A percentile compares a stretch with the other conserved stretches of the same genome.
Conservation (phyloP, 768 basidiomycete species). For the Boletus reticulatus region DNA sequence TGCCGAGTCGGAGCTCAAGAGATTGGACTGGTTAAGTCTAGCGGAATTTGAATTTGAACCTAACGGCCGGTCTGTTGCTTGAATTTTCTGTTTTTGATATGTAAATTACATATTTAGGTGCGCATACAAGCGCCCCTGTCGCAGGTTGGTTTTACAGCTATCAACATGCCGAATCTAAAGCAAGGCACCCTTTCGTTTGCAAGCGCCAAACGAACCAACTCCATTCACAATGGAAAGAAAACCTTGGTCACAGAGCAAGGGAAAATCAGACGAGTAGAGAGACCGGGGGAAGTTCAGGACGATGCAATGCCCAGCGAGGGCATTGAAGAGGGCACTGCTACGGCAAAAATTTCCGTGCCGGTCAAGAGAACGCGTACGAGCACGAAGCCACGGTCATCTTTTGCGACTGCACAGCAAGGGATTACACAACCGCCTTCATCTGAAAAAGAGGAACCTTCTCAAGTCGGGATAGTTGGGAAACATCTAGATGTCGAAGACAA, state of each 20-base stretch:
- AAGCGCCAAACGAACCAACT: slow-evolving; percentile 44
- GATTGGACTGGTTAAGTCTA: no score
- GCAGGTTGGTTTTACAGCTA: neutral
- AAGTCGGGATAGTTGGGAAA: slow-evolving; percentile 16
- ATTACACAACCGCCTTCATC: neutral
- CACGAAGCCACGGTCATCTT: slow-evolving; percentile 14
- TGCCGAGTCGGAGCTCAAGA: no score
- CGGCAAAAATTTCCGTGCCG: slow-evolving; percentile 10
- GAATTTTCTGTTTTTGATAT: no score
- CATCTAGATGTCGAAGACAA: slow-evolving; percentile 45
- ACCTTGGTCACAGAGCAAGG: slow-evolving; percentile 2
- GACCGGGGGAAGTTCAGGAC: neutral
- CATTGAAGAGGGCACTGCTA: slow-evolving; percentile 12
- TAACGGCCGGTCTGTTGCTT: no score
- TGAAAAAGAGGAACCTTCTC: slow-evolving; percentile 2
- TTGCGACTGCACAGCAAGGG: slow-evolving; percentile 1
- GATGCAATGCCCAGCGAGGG: neutral
- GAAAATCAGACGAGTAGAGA: slow-evolving; percentile 3
- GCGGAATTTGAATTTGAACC: no score
- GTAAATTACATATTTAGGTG: neutral
- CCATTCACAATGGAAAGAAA: slow-evolving; percentile 15
- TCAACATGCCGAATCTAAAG: slow-evolving; percentile 29
- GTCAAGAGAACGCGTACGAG: slow-evolving; percentile 26
- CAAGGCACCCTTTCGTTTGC: slow-evolving; percentile 48
- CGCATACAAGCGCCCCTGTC: slow-evolving; percentile 20